A percentile compares a stretch with the other conserved stretches of the same genome.
phyloP scores from a whole-genome alignment of 441 rosid species.

The Gossypium schwendimanii region DNA sequence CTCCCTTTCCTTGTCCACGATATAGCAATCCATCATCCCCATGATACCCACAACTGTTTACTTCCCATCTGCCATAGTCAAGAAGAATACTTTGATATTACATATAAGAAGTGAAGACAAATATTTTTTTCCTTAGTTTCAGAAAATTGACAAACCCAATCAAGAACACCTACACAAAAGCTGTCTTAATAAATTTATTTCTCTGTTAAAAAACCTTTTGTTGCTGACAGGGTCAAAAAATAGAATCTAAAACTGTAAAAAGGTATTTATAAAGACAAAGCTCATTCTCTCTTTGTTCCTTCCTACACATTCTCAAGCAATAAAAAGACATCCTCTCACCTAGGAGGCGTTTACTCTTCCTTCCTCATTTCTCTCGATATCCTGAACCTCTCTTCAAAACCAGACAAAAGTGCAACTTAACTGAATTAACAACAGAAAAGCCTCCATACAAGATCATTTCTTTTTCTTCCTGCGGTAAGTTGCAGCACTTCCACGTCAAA shows the following conservation, averaged over 20 bases:
- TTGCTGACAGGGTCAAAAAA: neutral
- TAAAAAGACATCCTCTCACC: neutral
- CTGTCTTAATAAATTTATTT: neutral
- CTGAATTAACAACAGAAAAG: neutral
- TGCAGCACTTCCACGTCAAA: neutral
- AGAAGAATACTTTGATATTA: neutral
- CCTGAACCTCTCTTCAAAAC: neutral
- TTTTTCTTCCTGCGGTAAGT: neutral
- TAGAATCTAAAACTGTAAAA: no score
- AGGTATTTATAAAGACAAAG: neutral
- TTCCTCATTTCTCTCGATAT: neutral
- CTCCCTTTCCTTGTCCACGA: conserved; percentile 71
- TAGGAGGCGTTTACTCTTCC: neutral
- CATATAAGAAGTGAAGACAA: conserved; percentile 1
- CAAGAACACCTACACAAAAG: neutral
- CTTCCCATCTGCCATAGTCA: neutral
- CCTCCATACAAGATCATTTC: neutral
- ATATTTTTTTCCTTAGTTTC: neutral
- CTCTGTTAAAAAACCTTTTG: neutral
- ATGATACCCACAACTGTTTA: conserved; percentile 67
- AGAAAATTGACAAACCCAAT: neutral
- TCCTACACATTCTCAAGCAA: neutral
- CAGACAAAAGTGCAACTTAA: neutral
- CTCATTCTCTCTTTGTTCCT: neutral
- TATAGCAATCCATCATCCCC: conserved; percentile 87